Base-by-base conservation (phyloP, 2,329 filamentous ascomycete species). In the Mycogone perniciosa region DNA sequence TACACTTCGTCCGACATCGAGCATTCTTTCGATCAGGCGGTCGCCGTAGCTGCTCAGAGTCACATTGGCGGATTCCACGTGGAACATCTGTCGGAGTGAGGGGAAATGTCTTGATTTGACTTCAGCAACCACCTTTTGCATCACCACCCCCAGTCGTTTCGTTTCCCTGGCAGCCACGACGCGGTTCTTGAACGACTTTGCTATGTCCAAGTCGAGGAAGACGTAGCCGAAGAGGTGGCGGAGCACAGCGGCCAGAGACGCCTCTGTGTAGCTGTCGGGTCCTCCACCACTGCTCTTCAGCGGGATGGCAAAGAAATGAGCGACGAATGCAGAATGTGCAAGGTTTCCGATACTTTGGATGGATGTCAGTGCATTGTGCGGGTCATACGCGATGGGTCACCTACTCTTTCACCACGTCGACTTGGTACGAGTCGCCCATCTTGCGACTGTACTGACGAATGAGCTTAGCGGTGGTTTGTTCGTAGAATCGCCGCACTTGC, bases 21-120 rank as follows among this genome's bases (percentile, higher is more conserved):
- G 62, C 53, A 85, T 69, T 6, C 75, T 69, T 48, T 76, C 71
- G 45, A 84, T 73, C 64, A 84, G 73, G n/a, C 13, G 38, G 5
- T 40, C 38, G 5, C 82, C 82, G 56, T 82, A 84, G 41, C 79
- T 74, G n/a, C 72, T 70, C 29, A 85, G 66, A 2, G n/a, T 26
- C 13, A 64, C 51, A 35, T 50, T 11, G 44, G 3, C 30, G 40
- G n/a, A 38, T n/a, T 34, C 42, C 42, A 45, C 31, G 7, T 34
- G 31, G 6, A 50, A 13, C n/a, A 50, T 10, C 9, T 44, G 34
- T 34, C 43, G 33, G 5, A 50, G 34, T 6, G 40, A 34, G 11
- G 40, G 26, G 42, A 50, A 45, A 6, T n/a, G 27, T 29, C 35
- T 10, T 6, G 38, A 42, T 38, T 49, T 37, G 5, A 45, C 33